Percentiles rank a stretch among this genome's conserved stretches.
Evolutionary conservation across 495 filamentous ascomycete genomes (phyloP).

Genomic region (Pseudoneurospora amorphoporcata): DNA sequence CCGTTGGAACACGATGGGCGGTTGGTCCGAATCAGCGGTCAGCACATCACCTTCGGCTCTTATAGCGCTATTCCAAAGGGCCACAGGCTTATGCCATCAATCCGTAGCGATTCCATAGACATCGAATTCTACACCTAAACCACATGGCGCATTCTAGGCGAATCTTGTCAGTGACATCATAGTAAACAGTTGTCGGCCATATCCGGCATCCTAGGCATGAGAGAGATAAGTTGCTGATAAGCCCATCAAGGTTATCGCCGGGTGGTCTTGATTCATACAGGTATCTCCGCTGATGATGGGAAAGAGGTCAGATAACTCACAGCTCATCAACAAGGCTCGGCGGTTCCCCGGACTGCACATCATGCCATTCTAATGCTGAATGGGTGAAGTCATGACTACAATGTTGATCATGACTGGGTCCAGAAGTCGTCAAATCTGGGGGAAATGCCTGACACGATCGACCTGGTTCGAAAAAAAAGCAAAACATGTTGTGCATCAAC

Average conservation of each 20-base stretch:
- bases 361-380: not conserved
- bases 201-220: not conserved
- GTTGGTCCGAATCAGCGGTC: not conserved
- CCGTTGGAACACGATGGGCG: not conserved
- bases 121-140: not conserved
- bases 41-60: not conserved
- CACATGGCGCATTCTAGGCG: not conserved
- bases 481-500: not conserved
- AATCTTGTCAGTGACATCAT: not conserved
- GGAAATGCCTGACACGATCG: not conserved
- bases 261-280: not conserved
- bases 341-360: not conserved
- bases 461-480: not conserved
- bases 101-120: not conserved
- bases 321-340: not conserved
- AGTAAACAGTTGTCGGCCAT: not conserved
- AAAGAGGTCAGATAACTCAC: not conserved
- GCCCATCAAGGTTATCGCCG: not conserved
- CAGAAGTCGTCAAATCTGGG: not conserved
- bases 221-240: not conserved
- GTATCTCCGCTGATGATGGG: not conserved
- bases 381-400: not conserved
- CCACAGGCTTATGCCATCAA: not conserved
- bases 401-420: not conserved
- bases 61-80: not conserved